Base-by-base conservation (phyloP, 768 basidiomycete species). In the Boletus edulis region DNA sequence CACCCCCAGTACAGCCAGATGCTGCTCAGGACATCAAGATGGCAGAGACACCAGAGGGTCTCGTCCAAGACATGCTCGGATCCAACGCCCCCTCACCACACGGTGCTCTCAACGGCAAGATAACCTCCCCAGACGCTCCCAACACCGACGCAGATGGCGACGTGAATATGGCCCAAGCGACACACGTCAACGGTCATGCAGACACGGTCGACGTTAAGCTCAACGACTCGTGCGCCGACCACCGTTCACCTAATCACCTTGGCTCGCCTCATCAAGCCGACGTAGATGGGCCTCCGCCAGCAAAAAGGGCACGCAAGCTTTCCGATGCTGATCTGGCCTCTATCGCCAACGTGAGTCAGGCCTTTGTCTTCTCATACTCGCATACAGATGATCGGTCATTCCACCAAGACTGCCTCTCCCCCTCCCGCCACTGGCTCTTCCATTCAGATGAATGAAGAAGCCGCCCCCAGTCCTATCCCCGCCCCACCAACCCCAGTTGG, bases 251-350 rank as follows among this genome's bases (percentile, higher is more conserved):
- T 49, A 61, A 46, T 67, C 66, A 57, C 66, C 61, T 62, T 22
- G 43, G 31, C 46, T 72, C 65, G 8, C 68, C 72, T 22, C 76
- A 76, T 44, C 61, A 48, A 46, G 35, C 40, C 0, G 58, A 59
- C 13, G 51, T 31, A 5, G 61, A 62, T 14, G 49, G 78, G 57
- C 87, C 85, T 14, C 89, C 87, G n/a, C 91, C 91, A 29, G 87
- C 89, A 56, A 93, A 93, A 80, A 81, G 91, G 58, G 81, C 88
- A 29, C 76, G 91, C 62, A 84, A 84, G 73, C 75, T 83, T 62
- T 89, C 87, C 45, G 89, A 93, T 67, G 84, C 83, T 32, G 86
- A 89, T 73, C 81, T 81, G 68, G 85, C 86, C 45, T 87, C 87
- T 15, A 73, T 86, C 62, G 80, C 83, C 57, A 83, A 90, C 76